A percentile compares a stretch with the other conserved stretches of the same genome.
These are phyloP conservation scores for Penicillium robsamsonii DNA, from an alignment of 495 filamentous ascomycete genomes.

Conservation along the genomic window DNA sequence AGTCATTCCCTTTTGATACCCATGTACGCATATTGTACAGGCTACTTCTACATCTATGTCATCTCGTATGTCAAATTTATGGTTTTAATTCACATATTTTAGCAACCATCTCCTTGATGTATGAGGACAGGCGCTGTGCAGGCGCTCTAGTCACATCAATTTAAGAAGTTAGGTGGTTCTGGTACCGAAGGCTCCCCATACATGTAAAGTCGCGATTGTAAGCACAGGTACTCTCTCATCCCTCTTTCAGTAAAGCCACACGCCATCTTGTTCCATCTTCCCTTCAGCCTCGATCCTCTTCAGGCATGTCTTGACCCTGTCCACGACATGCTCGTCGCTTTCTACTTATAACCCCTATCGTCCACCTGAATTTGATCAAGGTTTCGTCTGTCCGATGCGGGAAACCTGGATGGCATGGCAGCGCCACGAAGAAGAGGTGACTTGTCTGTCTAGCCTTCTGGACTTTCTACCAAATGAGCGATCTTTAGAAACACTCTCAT, in stretches of 20 bases:
- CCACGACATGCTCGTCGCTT: not conserved
- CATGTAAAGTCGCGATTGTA: too few relatives aligned
- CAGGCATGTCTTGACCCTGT: too few relatives aligned
- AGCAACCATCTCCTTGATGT: too few relatives aligned
- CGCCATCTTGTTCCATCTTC: too few relatives aligned
- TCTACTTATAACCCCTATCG: conserved; percentile 14
- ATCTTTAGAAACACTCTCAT: conserved; percentile 15
- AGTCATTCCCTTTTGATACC: conserved; percentile 10
- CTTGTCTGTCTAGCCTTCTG: conserved; percentile 17
- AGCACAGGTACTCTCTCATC: too few relatives aligned
- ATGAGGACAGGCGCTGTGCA: too few relatives aligned
- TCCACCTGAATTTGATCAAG: conserved; percentile 7
- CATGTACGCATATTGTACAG: conserved; percentile 1
- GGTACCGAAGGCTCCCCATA: too few relatives aligned
- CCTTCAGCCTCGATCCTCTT: too few relatives aligned
- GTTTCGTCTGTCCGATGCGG: conserved; percentile 4
- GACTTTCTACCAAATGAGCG: conserved; percentile 14
- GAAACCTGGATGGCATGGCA: conserved; percentile 12
- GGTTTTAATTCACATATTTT: not conserved
- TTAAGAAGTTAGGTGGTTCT: too few relatives aligned
- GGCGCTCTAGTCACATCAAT: too few relatives aligned
- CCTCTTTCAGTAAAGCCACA: too few relatives aligned
- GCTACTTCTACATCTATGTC: not conserved
- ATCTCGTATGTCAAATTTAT: not conserved
- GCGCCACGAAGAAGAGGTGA: conserved; percentile 16